Evolutionary conservation across 2,329 filamentous ascomycete species (phyloP), one percentile per base, ranked within the genome.

Genomic region (Aspergillus caelatus): DNA sequence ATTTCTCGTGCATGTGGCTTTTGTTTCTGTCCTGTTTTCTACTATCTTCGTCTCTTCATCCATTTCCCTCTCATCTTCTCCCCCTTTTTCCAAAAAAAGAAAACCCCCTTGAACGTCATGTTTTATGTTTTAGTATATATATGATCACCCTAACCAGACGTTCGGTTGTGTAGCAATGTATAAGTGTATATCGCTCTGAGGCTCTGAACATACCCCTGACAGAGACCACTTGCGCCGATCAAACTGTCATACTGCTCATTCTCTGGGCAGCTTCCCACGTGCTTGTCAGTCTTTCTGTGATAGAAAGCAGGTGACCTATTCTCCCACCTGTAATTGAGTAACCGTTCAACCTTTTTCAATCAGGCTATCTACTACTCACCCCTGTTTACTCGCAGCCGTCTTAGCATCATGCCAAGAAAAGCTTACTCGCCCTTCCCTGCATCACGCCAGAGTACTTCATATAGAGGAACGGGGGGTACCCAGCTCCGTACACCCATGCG

Each of bases 381-480:
- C 9, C 28, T 11, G 16, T n/a, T 32, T 52, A 19, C 26, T 10
- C 14, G 39, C 11, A 32, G 23, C 26, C 30, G 30, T 12, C 45
- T n/a, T n/a, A 52, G 11, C 26, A 55, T 34, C 32, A 74, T 74
- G 73, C 52, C 64, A 36, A 62, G 60, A 56, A 66, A 62, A 46
- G 4, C 50, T 26, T 62, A 63, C n/a, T 52, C 34, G 2, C 28
- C 30, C 21, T 52, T 62, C 14, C 64, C 63, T 9, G 63, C 62
- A 21, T n/a, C 62, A 8, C 67, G 66, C 8, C 56, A 57, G 30
- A 28, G 55, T 14, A 54, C 65, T 4, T 57, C 65, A 11, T 61
- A 64, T 39, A 61, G 64, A 57, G 69, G 60, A 16, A 57, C 62
- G 19, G 41, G 62, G 34, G 58, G 62, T 39, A 10, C 58, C 19